A percentile compares a stretch with the other conserved stretches of the same genome.
Evolutionary conservation across 176 grass and related monocot genomes (phyloP).

Genomic region (Cenchrus fungigraminus): DNA sequence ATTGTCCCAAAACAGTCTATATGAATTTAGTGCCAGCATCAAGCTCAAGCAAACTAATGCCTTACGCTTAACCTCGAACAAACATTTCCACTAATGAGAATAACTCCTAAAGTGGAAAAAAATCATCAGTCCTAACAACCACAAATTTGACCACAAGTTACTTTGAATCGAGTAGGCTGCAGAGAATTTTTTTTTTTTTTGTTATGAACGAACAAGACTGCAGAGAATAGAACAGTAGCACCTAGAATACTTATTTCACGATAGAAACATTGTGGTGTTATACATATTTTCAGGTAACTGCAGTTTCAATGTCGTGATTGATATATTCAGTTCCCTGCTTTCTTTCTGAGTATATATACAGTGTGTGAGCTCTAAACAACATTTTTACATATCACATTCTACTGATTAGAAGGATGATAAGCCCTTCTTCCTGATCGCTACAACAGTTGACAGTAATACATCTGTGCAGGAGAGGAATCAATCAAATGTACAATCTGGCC

Average conservation of each 20-base stretch:
- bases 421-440: constrained; percentile 44
- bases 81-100: background rate
- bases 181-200: too few species aligned
- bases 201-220: background rate
- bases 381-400: constrained; percentile 56
- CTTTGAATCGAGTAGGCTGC: background rate
- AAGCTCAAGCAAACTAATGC: background rate
- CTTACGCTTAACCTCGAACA: background rate
- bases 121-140: background rate
- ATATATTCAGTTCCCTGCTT: constrained; percentile 34
- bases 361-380: constrained; percentile 51
- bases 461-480: constrained; percentile 51
- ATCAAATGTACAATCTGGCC: constrained; percentile 58
- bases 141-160: background rate
- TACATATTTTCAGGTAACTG: constrained; percentile 29
- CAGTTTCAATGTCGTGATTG: constrained; percentile 11
- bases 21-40: background rate
- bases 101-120: background rate
- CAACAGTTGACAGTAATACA: constrained; percentile 48
- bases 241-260: background rate
- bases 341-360: constrained; percentile 56
- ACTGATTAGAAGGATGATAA: constrained; percentile 45
- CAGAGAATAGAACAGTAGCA: constrained; percentile 1
- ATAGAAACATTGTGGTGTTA: background rate
- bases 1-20: background rate